A percentile compares a stretch with the other conserved stretches of the same genome.
phyloP scores from a whole-genome alignment of 179 eudicot genomes.

The Pouteria campechiana region DNA sequence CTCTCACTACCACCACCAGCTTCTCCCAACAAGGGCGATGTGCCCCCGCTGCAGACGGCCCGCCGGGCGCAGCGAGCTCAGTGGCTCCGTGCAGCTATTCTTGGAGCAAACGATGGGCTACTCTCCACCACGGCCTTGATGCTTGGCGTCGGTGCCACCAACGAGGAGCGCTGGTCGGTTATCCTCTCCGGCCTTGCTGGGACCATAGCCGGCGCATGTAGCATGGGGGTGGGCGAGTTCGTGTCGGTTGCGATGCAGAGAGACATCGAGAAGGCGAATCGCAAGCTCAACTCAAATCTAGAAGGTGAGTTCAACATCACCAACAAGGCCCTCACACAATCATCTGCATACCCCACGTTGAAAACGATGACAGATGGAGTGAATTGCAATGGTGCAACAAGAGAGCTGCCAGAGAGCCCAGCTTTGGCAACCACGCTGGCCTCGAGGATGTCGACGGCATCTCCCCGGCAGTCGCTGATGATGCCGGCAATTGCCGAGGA shows the following conservation, averaged over 20 bases:
- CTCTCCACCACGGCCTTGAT: conserved; percentile 49
- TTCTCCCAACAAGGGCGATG: too few species aligned
- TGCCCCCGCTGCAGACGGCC: neutral
- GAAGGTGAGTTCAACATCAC: conserved; percentile 10
- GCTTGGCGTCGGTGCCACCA: conserved; percentile 56
- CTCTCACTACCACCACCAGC: too few species aligned
- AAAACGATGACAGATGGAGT: too few species aligned
- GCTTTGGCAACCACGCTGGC: neutral
- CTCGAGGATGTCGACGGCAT: neutral
- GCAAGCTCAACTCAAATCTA: neutral
- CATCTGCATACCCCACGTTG: too few species aligned
- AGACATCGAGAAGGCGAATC: conserved; percentile 27
- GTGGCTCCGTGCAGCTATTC: conserved; percentile 60
- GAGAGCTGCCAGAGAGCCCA: neutral
- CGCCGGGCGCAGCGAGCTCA: conserved; percentile 26
- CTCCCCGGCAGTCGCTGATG: conserved; percentile 10
- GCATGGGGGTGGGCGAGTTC: conserved; percentile 72
- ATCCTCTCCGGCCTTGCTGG: conserved; percentile 52
- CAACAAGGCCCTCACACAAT: neutral
- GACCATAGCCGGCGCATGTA: conserved; percentile 60
- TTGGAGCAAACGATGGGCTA: conserved; percentile 66
- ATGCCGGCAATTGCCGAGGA: conserved; percentile 7
- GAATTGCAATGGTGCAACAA: too few species aligned
- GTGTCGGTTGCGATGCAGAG: conserved; percentile 63
- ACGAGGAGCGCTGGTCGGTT: conserved; percentile 36